Base-by-base conservation (phyloP, 192 early-diverging fungal species). In the Martensiomyces pterosporus region DNA sequence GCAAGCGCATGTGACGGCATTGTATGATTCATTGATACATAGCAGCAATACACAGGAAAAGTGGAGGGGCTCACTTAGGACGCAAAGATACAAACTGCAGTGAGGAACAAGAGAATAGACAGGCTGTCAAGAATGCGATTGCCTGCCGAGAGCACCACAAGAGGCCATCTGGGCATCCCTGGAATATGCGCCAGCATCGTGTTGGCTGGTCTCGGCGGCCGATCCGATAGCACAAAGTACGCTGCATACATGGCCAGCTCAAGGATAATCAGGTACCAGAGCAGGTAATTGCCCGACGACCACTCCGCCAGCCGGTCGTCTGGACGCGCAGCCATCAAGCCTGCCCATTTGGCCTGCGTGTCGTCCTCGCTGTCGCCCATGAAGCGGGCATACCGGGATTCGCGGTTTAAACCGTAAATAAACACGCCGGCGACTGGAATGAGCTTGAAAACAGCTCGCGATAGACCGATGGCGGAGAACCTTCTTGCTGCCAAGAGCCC, bases 301-400 rank as follows among this genome's bases (percentile, higher is more conserved):
- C 60, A 74, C 43, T 67, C 59, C 3, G 59, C 71, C 26, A 61
- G 45, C 9, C 48, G 64, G 22, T 25, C 40, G 32, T 75, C 71
- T 3, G 64, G 71, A 26, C 60, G 54, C 27, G 54, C 40, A 10
- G 3, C 25, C 47, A 75, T 16, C 55, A 75, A 36, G 18, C 43
- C 29, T 4, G 59, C 25, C 63, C 63, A 67, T 34, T 74, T 74
- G 16, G 49, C 52, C 7, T 29, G 52, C 34, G 59, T 52, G 9
- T 64, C 68, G 1, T 38, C 49, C 6, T 43, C 41, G 18, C 21
- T 49, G 36, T 72, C 68, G 15, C 68, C 57, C 33, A 72, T 24
- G 38, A 72, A 36, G 2, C 32, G 48, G 39, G 60, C 68, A 35
- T 72, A 49, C 24, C 43, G 23, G 10, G 52, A 26, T 52, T 72